Evolutionary conservation across 2,329 filamentous ascomycete genomes (phyloP), one percentile per base, ranked within the genome.

Genomic region (Pseudogymnoascus sp.): DNA sequence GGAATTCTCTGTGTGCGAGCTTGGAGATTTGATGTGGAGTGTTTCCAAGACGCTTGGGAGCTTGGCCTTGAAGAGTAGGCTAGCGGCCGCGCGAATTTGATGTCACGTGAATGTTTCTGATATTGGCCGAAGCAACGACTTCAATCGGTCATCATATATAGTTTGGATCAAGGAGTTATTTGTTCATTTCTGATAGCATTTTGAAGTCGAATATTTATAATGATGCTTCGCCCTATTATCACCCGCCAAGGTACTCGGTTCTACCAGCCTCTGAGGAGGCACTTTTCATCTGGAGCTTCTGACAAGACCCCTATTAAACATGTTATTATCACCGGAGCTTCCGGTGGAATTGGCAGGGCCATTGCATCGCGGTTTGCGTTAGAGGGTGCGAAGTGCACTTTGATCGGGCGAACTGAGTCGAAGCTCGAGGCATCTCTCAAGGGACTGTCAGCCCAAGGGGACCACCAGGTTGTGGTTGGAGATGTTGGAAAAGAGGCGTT

Each of bases 371-470:
- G 82, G n/a, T 89, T 92, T 69, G 83, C 88, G 17, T 70, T 72
- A 60, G 80, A 86, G 63, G 88, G 86, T 33, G 86, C 81, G 39
- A 73, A 75, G 27, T 81, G 83, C 65, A 81, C 86, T 13, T 78
- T 91, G 8, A 78, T 90, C 17, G 85, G 85, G 48, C 82, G 87
- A 64, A 79, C 72, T 48, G 71, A 77, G 8, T 74, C 77, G 65
- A 76, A 91, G 10, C 80, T 96, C 1, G 79, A 93, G 65, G 91
- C 92, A 69, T 87, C 88, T 29, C 90, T 90, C 0, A 90, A 21
- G 5, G 27, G 6, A 25, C 48, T 64, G 15, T 27, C 62, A 25
- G 44, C 33, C 15, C 42, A 59, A 33, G 25, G 29, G 8, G 29
- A 33, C 10, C 69, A 71, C 63, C 59, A 44, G 44, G 33, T 71